Evolutionary conservation across 169 alveolate species (phyloP), one percentile per base, ranked within the genome.

Genomic region (Plasmodium fragile): DNA sequence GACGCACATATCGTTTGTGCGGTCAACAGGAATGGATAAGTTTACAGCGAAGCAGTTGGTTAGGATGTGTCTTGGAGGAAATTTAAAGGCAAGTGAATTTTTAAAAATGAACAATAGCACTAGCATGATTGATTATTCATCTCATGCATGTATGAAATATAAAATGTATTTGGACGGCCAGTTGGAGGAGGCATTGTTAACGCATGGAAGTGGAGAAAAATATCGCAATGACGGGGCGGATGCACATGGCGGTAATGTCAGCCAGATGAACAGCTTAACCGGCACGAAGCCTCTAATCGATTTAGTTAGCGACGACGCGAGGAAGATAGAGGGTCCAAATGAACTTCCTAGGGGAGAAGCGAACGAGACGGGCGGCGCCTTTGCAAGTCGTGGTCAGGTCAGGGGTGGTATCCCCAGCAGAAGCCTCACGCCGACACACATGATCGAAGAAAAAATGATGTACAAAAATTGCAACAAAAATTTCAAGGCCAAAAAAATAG

Each of bases 1-100:
- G 25, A 98, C 99, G 1, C 99, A 98, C 92, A 96, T 98, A 25
- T 98, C 99, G 45, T 98, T 98, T 96, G 99, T 99, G 55, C 82
- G 99, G 70, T 97, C 99, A 65, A 92, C 96, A 49, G 98, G 98
- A 82, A 97, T 98, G 98, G 99, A 98, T 83, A 97, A 97, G 49
- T 98, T 97, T 96, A 97, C 98, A 36, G 96, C 98, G 82, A 96
- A 94, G 83, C 99, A 98, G 84, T 93, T 96, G 82, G 82, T 92
- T 30, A 82, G 98, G 81, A 92, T 98, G 94, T 70, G 95, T 16
- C 73, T 81, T 28, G 97, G 97, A 32, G 97, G 97, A 13, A 96
- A 96, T 90, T 92, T 85, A 39, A 91, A 94, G 32, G 96, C 96
- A 30, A 93, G 81, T 59, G 89, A 77, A 78, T 87, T 55, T 87